phyloP scores from a whole-genome alignment of 306 rosid species.

The Arachis stenosperma region DNA sequence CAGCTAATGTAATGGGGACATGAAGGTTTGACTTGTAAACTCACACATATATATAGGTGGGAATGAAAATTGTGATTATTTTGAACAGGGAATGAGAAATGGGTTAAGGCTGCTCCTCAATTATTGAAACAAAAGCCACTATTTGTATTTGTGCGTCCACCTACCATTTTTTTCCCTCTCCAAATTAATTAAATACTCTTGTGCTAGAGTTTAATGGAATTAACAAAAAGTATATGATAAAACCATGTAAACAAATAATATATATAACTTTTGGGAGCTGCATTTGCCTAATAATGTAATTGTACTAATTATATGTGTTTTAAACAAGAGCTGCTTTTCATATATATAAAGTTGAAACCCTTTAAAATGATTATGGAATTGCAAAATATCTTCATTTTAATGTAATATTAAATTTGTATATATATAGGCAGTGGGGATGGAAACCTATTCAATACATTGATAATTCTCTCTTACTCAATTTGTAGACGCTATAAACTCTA shows the following conservation, averaged over 20 bases:
- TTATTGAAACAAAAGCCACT: slow-evolving; percentile 43
- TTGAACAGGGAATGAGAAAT: slow-evolving; percentile 25
- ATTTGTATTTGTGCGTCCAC: slow-evolving; percentile 47
- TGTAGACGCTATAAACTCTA: too few relatives aligned
- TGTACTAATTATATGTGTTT: not conserved
- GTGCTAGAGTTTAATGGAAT: slow-evolving; percentile 11
- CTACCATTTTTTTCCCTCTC: slow-evolving; percentile 34
- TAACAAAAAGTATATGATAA: not conserved
- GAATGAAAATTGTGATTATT: not conserved
- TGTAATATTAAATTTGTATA: too few relatives aligned
- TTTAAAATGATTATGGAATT: not conserved
- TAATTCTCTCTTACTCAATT: too few relatives aligned
- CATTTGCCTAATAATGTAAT: not conserved
- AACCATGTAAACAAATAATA: not conserved
- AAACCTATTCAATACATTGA: too few relatives aligned
- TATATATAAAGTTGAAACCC: not conserved
- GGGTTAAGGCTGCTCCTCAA: slow-evolving; percentile 35
- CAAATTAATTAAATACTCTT: slow-evolving; percentile 6
- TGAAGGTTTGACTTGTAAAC: slow-evolving; percentile 42
- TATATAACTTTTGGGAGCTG: slow-evolving; percentile 1
- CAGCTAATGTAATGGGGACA: slow-evolving; percentile 64
- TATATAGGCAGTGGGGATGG: too few relatives aligned
- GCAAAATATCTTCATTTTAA: not conserved
- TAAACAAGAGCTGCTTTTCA: not conserved
- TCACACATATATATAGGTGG: slow-evolving; percentile 27